Evolutionary conservation across 192 early-diverging fungal genomes (phyloP).

Genomic region (Gigaspora rosea): DNA sequence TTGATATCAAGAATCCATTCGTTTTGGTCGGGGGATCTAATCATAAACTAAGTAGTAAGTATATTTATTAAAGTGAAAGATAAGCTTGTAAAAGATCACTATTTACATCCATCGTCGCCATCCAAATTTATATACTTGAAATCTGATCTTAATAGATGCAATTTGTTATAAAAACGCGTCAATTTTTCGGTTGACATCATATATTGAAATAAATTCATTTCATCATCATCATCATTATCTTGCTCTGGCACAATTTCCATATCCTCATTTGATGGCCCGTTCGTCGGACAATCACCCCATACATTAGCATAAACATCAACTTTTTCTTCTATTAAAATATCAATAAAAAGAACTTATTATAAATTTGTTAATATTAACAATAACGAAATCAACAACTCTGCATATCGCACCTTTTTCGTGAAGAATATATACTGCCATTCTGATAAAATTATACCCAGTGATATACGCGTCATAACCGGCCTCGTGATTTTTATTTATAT

Average conservation of each 20-base stretch:
- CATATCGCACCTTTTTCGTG: conserved; percentile 37
- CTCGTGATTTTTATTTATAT: conserved; percentile 70
- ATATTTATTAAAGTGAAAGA: not conserved
- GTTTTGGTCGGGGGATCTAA: conserved; percentile 13
- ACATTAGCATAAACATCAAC: not conserved
- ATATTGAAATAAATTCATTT: not conserved
- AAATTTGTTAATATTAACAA: not conserved
- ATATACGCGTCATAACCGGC: conserved; percentile 92
- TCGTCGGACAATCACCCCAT: not conserved
- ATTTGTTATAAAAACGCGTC: conserved; percentile 53
- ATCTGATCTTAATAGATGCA: conserved; percentile 71
- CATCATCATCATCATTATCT: not conserved
- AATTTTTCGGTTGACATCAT: conserved; percentile 24
- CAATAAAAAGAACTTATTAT: not conserved
- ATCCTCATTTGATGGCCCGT: not conserved
- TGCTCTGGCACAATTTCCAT: not conserved
- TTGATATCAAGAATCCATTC: conserved; percentile 31
- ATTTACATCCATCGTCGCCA: conserved; percentile 46
- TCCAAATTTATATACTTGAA: conserved; percentile 58
- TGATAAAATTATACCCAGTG: conserved; percentile 80
- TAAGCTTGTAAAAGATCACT: not conserved
- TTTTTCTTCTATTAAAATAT: not conserved
- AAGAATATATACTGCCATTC: conserved; percentile 57
- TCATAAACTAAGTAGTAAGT: not conserved
- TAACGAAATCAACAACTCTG: too few species aligned